Evolutionary conservation across 1,284 basidiomycete species (phyloP).

Genomic region (Somion occarium): DNA sequence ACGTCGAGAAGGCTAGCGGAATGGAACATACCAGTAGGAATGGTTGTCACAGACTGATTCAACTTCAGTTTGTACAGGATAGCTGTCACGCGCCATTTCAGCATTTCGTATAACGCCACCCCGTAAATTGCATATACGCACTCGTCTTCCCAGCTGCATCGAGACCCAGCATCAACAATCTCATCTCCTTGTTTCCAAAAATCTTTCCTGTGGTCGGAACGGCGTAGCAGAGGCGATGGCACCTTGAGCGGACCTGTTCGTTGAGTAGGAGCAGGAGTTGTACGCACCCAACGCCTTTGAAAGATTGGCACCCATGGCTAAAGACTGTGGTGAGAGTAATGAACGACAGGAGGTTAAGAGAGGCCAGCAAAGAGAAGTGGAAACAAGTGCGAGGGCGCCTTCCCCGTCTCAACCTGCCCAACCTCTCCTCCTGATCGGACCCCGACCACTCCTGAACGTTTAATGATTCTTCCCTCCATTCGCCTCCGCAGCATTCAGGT

Average conservation of each 20-base stretch:
- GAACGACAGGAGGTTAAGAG: conserved; percentile 39
- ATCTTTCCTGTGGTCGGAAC: conserved; percentile 61
- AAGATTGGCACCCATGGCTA: conserved; percentile 70
- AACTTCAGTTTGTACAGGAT: conserved; percentile 99
- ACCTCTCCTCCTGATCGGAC: no score
- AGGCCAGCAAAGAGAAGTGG: conserved; percentile 26
- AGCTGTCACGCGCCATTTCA: conserved; percentile 36
- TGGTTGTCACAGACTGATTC: conserved; percentile 98
- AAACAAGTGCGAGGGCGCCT: conserved; percentile 7
- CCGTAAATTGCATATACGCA: conserved; percentile 33
- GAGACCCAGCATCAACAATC: conserved; percentile 85
- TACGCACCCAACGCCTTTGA: conserved; percentile 67
- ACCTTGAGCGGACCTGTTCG: not conserved
- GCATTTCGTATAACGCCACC: no score
- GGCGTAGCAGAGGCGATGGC: not conserved
- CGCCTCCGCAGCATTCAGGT: no score
- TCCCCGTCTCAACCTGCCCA: no score
- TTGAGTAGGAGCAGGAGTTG: not conserved
- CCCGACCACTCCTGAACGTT: no score
- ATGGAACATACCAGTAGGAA: conserved; percentile 77
- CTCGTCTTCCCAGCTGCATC: conserved; percentile 98
- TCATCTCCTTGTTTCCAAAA: conserved; percentile 99
- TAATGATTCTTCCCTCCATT: no score
- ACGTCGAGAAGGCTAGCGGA: no score
- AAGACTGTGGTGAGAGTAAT: conserved; percentile 35